Conservation (phyloP, 495 filamentous ascomycete genomes). For the Lepidopterella palustris region DNA sequence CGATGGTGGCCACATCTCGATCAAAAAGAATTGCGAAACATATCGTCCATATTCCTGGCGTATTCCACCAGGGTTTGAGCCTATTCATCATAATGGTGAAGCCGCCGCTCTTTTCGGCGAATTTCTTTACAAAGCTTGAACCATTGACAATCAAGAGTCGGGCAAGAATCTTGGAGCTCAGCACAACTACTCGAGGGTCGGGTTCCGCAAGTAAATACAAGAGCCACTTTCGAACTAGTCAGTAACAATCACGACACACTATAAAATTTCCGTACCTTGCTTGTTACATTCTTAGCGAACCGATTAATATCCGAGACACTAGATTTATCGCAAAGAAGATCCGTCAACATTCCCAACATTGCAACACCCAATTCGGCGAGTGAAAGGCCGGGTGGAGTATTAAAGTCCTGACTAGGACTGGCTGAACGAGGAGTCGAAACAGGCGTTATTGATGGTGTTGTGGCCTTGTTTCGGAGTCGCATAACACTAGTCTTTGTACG, state of each 20-base stretch:
- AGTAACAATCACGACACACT: slow-evolving; percentile 13
- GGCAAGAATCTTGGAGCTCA: slow-evolving; percentile 77
- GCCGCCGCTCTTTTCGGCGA: slow-evolving; percentile 75
- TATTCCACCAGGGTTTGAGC: slow-evolving; percentile 82
- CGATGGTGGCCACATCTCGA: slow-evolving; percentile 65
- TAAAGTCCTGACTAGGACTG: slow-evolving; percentile 21
- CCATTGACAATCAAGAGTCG: slow-evolving; percentile 81
- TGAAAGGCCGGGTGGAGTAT: slow-evolving; percentile 19
- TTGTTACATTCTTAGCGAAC: slow-evolving; percentile 92
- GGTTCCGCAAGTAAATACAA: slow-evolving; percentile 86
- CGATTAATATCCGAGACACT: slow-evolving; percentile 63
- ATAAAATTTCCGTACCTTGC: slow-evolving; percentile 60
- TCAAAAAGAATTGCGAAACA: slow-evolving; percentile 88
- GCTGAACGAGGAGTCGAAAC: slow-evolving; percentile 22
- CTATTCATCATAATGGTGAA: slow-evolving; percentile 76
- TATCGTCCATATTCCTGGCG: slow-evolving; percentile 77
- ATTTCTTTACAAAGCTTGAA: slow-evolving; percentile 70
- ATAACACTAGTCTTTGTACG: slow-evolving; percentile 39
- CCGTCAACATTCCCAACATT: slow-evolving; percentile 75
- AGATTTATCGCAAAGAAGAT: slow-evolving; percentile 67
- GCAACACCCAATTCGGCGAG: slow-evolving; percentile 58
- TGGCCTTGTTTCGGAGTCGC: slow-evolving; percentile 21
- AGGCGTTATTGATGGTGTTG: slow-evolving; percentile 18
- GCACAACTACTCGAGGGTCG: slow-evolving; percentile 72
- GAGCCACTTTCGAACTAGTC: slow-evolving; percentile 61